phyloP scores from a whole-genome alignment of 2,329 filamentous ascomycete species.

The Cladosporium velox region DNA sequence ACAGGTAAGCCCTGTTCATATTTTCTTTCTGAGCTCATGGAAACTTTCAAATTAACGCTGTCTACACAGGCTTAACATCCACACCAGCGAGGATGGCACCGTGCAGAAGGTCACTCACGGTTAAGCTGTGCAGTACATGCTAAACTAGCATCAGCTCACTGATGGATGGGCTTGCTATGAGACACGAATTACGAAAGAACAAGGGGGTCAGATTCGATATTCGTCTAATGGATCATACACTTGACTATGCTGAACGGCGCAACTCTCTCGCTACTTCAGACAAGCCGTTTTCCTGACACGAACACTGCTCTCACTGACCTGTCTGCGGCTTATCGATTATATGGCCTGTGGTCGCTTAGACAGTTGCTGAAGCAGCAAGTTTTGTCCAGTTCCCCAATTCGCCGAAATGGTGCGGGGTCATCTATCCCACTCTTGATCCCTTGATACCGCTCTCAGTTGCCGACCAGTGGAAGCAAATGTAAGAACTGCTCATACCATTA shows the following conservation, averaged over 20 bases:
- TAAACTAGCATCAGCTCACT: not conserved
- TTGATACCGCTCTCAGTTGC: not conserved
- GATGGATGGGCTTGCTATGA: not conserved
- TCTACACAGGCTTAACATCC: constrained; percentile 47
- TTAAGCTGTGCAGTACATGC: constrained; percentile 27
- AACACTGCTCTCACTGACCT: not conserved
- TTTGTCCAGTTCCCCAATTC: not conserved
- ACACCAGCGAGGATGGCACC: constrained; percentile 51
- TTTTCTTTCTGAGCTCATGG: not conserved
- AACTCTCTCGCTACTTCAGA: not conserved
- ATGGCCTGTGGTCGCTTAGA: not conserved
- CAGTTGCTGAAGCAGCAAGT: not conserved
- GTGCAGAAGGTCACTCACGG: constrained; percentile 52
- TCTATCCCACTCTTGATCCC: not conserved
- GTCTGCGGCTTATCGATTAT: not conserved
- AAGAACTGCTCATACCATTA: not conserved
- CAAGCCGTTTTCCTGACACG: not conserved
- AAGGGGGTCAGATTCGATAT: not conserved
- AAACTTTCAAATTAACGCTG: not conserved
- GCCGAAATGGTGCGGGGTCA: not conserved
- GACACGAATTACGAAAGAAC: not conserved
- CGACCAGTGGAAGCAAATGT: not conserved
- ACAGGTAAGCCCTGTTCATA: constrained; percentile 38
- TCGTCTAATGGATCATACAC: not conserved
- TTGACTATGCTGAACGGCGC: not conserved